phyloP scores from a whole-genome alignment of 2,329 filamentous ascomycete species.

The Ophiostoma himal-ulmi region DNA sequence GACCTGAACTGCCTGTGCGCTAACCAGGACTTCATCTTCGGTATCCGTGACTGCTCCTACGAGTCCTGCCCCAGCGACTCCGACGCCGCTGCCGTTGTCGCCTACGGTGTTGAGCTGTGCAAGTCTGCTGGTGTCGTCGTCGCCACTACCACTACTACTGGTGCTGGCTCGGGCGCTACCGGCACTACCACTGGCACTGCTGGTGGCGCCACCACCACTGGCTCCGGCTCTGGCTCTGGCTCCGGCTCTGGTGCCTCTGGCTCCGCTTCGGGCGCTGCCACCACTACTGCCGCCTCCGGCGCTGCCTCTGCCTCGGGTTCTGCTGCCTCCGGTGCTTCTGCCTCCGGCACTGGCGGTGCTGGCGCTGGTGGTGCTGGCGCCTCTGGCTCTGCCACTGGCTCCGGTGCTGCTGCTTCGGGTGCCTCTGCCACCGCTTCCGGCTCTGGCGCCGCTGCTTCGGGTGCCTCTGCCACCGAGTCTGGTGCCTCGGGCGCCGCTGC shows the following conservation, averaged over 20 bases:
- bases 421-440: slow-evolving; percentile 22
- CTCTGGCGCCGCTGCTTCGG: background rate
- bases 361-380: slow-evolving; percentile 28
- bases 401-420: slow-evolving; percentile 13
- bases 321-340: slow-evolving; percentile 1
- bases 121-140: slow-evolving; percentile 34
- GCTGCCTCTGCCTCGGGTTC: slow-evolving; percentile 1
- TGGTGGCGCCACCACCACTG: slow-evolving; percentile 26
- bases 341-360: background rate
- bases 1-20: slow-evolving; percentile 45
- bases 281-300: slow-evolving; percentile 27
- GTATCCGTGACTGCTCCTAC: slow-evolving; percentile 47
- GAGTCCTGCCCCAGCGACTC: slow-evolving; percentile 37
- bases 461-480: slow-evolving; percentile 4
- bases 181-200: slow-evolving; percentile 15
- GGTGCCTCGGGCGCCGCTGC: slow-evolving; percentile 16
- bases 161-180: background rate
- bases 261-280: background rate
- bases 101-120: slow-evolving; percentile 39
- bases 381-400: background rate
- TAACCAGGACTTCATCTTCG: slow-evolving; percentile 43
- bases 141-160: slow-evolving; percentile 31
- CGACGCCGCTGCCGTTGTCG: slow-evolving; percentile 36
- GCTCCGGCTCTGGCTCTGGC: slow-evolving; percentile 23
- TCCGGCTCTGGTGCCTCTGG: slow-evolving; percentile 9